Conservation (phyloP, 2,329 filamentous ascomycete species). For the Diaporthe sp. region DNA sequence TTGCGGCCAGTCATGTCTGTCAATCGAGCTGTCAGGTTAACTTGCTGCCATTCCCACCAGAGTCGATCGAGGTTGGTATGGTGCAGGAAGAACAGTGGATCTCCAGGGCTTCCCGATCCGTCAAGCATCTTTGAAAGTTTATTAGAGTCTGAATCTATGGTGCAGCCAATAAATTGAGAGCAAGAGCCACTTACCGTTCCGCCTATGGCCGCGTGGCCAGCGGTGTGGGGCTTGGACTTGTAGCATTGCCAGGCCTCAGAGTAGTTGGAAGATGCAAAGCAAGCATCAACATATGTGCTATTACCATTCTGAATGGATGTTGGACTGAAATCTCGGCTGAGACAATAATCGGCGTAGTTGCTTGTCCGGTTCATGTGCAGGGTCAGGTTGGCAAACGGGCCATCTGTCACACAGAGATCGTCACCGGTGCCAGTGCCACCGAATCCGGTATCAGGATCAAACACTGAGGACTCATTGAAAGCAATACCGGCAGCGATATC, state of each 20-base stretch:
- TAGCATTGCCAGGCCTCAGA: conserved; percentile 41
- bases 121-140: conserved; percentile 37
- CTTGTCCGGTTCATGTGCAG: conserved; percentile 44
- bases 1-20: conserved; percentile 46
- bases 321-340: conserved; percentile 21
- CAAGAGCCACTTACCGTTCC: conserved; percentile 21
- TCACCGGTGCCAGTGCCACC: conserved; percentile 49
- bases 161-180: not conserved
- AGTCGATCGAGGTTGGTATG: conserved; percentile 49
- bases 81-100: conserved; percentile 51
- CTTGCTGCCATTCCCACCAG: conserved; percentile 50
- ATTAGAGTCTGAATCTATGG: not conserved
- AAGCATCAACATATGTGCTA: not conserved
- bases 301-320: conserved; percentile 4
- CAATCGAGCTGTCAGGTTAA: conserved; percentile 44
- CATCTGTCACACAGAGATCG: conserved; percentile 49
- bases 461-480: conserved; percentile 44
- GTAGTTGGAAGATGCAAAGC: conserved; percentile 35
- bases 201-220: conserved; percentile 45
- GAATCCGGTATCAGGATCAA: conserved; percentile 50
- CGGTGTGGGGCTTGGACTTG: conserved; percentile 43
- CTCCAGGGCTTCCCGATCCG: conserved; percentile 54
- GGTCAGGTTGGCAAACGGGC: conserved; percentile 52
- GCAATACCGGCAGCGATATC: conserved; percentile 17
- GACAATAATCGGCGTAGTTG: conserved; percentile 15